Conservation (phyloP, 1,139 yeast species). For the Nakaseomyces sp. region DNA sequence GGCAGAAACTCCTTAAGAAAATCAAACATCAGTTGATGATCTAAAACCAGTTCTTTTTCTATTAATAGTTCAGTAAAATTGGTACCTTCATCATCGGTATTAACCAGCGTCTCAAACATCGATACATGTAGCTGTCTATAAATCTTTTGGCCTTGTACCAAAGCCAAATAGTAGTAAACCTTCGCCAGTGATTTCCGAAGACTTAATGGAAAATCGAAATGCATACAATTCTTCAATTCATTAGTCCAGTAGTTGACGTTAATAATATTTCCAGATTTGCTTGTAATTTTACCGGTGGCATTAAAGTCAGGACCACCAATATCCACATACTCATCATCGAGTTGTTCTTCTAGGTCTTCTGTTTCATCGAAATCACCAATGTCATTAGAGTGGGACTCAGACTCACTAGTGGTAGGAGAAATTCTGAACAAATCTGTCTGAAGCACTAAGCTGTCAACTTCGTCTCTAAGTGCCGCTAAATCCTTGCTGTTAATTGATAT, state of each 20-base stretch:
- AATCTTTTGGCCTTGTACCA: constrained; percentile 67
- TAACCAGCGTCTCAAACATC: constrained; percentile 48
- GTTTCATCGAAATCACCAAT: constrained; percentile 39
- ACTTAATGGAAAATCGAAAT: constrained; percentile 68
- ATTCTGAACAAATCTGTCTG: constrained; percentile 42
- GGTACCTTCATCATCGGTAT: constrained; percentile 30
- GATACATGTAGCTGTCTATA: constrained; percentile 56
- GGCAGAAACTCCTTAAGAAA: constrained; percentile 43
- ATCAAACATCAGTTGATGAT: constrained; percentile 44
- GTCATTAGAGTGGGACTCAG: constrained; percentile 29
- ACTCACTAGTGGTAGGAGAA: constrained; percentile 24
- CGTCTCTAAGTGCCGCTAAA: constrained; percentile 36
- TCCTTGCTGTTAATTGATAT: constrained; percentile 61
- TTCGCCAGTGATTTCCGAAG: constrained; percentile 54
- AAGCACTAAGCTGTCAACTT: constrained; percentile 44
- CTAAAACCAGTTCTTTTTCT: constrained; percentile 34
- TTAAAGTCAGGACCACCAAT: constrained; percentile 41
- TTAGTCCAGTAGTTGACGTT: constrained; percentile 82
- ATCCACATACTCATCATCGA: constrained; percentile 36
- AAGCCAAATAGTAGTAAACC: constrained; percentile 64
- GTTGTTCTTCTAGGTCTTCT: constrained; percentile 37
- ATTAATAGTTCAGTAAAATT: constrained; percentile 40
- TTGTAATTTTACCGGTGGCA: constrained; percentile 49
- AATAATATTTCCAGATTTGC: constrained; percentile 64
- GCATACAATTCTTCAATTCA: constrained; percentile 73